Conservation (phyloP, 306 rosid species). For the Cucurbita maxima region DNA sequence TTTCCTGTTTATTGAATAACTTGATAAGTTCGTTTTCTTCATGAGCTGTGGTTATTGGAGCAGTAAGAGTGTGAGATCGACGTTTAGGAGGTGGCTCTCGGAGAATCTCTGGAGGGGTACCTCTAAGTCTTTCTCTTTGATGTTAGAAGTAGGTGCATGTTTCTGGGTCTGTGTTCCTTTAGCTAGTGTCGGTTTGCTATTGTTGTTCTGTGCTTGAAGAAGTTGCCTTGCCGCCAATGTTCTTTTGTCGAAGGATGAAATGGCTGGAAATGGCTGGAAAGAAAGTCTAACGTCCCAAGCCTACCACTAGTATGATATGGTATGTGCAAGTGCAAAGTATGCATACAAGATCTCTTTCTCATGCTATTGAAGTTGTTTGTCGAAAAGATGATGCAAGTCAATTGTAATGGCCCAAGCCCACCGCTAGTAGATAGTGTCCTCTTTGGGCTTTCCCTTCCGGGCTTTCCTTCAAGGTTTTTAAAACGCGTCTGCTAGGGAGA, state of each 20-base stretch:
- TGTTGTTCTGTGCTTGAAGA: not conserved
- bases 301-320: no score
- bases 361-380: not conserved
- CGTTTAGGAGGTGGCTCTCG: not conserved
- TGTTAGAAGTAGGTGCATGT: conserved; percentile 2
- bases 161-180: not conserved
- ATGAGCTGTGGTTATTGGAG: not conserved
- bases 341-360: not conserved
- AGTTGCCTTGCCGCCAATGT: not conserved
- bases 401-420: not conserved
- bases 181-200: not conserved
- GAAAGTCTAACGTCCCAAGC: no score
- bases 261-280: not conserved
- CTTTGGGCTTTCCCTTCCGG: no score
- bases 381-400: not conserved
- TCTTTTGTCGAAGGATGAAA: not conserved
- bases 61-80: not conserved
- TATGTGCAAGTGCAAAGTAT: not conserved
- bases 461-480: no score
- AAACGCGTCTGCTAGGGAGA: no score
- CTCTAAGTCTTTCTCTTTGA: not conserved
- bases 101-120: not conserved
- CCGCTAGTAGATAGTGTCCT: no score
- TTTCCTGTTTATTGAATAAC: not conserved
- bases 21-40: not conserved